Conservation (phyloP, 352 stramenopile species). For the Phytophthora sansomeana region DNA sequence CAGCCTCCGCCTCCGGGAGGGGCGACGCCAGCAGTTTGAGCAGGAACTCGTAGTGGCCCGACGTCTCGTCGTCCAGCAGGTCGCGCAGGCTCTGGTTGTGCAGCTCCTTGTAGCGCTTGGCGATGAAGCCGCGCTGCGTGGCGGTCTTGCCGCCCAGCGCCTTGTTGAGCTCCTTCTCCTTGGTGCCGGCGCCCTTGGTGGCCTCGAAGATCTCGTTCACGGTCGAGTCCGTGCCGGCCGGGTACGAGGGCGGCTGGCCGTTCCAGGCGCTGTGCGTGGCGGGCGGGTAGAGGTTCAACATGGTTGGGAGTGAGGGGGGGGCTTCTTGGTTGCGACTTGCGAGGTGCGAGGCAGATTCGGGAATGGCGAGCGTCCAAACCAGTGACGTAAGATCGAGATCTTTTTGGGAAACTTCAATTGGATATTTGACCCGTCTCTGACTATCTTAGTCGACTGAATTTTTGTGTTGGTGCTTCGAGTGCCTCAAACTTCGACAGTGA, state of each 20-base stretch:
- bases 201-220: conserved; percentile 72
- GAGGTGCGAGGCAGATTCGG: conserved; percentile 26
- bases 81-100: conserved; percentile 66
- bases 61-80: conserved; percentile 69
- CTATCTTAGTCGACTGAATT: not conserved
- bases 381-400: conserved; percentile 8
- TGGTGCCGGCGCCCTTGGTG: conserved; percentile 73
- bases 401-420: conserved; percentile 21
- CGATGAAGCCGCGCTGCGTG: conserved; percentile 69
- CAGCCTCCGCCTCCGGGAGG: too few species aligned
- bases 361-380: conserved; percentile 21
- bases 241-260: conserved; percentile 51
- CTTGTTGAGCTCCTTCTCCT: conserved; percentile 65
- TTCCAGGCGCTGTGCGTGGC: conserved; percentile 73
- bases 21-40: conserved; percentile 61
- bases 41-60: conserved; percentile 73
- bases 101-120: conserved; percentile 76
- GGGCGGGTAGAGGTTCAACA: conserved; percentile 85
- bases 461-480: too few species aligned
- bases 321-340: conserved; percentile 24
- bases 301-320: conserved; percentile 30
- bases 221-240: conserved; percentile 58
- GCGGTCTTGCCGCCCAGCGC: conserved; percentile 71
- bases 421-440: conserved; percentile 15
- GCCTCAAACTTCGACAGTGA: too few species aligned